phyloP scores from a whole-genome alignment of 192 early-diverging fungal genomes.

The Backusella westeae region DNA sequence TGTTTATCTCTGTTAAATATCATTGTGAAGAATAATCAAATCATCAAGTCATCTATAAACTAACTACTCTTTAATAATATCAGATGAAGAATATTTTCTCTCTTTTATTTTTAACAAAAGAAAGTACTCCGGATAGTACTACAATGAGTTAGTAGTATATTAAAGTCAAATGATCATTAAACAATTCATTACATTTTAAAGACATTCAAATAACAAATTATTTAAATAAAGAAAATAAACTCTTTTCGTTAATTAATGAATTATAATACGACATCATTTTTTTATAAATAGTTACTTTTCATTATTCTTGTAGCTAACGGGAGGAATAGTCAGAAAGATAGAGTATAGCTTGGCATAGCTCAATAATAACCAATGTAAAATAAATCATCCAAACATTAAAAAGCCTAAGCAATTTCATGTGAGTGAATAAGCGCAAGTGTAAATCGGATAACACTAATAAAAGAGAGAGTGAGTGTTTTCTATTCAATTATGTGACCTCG shows the following conservation, averaged over 20 bases:
- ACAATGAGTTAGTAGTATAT: neutral
- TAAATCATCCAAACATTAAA: neutral
- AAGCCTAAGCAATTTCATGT: neutral
- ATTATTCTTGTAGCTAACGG: neutral
- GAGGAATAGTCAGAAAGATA: neutral
- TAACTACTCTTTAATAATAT: neutral
- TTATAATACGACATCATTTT: neutral
- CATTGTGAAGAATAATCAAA: neutral
- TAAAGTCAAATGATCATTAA: neutral
- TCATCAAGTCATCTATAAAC: neutral
- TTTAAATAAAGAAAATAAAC: neutral
- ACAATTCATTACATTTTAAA: neutral
- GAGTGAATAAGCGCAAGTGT: neutral
- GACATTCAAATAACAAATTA: neutral
- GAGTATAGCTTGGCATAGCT: neutral
- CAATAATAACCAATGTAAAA: neutral
- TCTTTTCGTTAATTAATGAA: neutral
- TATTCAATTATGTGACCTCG: neutral
- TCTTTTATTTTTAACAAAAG: neutral
- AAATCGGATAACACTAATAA: neutral
- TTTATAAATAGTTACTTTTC: neutral
- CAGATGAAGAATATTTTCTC: neutral
- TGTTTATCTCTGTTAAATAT: no score
- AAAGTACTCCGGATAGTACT: neutral
- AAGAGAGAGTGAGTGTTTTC: neutral